Base-by-base conservation (phyloP, 2,329 filamentous ascomycete species). In the Geoglossum cookeanum region DNA sequence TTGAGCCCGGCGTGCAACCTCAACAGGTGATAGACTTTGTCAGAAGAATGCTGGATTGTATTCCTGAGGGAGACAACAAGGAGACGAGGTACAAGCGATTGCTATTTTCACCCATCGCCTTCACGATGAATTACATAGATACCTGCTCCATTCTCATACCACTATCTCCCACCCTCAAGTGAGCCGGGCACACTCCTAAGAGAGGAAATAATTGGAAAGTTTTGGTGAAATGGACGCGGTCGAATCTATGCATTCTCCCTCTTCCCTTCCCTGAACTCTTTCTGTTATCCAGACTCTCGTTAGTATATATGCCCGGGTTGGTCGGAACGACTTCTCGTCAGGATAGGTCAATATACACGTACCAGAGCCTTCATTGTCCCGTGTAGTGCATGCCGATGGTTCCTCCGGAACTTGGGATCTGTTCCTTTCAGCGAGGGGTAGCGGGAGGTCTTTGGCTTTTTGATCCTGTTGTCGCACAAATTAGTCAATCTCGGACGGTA, bases 391-490 rank as follows among this genome's bases (percentile, higher is more conserved):
- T 98, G 91, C 80, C 89, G 88, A 81, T 98, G 92, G 83, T 98
- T 98, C 78, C 92, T 85, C 76, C 92, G 85, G 83, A 98, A 98
- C 84, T 98, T 98, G 73, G 92, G 90, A 78, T 98, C 92, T 74
- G 88, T 92, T 70, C 92, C 92, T 74, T 96, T 96, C 71, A 98
- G 85, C 68, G 91, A 97, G 65, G 92, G 92, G 80, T 98, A 98
- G 80, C 92, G 83, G 77, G 90, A 83, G 72, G 92, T 97, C 84
- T 95, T 96, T 65, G 92, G 92, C 86, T 96, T 97, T 86, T 97
- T 97, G 83, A 98, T 98, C 78, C 91, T 96, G 73, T 67, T 22
- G 47, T 33, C 45, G 11, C 22, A 30, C 15, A 35, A 15, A 37
- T 30, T 17, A 22, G 15, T n/a, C 17, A 32, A 32, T 17, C 27